Evolutionary conservation across 2,329 filamentous ascomycete genomes (phyloP), one percentile per base, ranked within the genome.

Genomic region (Colletotrichum phormii): DNA sequence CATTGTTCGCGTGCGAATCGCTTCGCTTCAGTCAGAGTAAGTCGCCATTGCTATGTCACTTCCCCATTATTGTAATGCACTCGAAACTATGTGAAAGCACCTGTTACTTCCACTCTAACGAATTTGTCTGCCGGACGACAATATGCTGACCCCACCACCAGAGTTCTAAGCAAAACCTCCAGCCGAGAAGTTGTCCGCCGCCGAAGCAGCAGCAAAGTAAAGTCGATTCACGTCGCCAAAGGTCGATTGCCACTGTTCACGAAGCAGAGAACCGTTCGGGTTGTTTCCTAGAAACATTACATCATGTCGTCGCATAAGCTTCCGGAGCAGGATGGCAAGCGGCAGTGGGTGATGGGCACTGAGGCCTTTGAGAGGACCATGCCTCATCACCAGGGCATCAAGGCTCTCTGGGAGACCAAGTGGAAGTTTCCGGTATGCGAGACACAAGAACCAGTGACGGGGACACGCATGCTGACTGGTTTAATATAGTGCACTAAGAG

Each of bases 351-450:
- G 59, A 86, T 87, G 85, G 85, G 85, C 67, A 73, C 75, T 24
- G 79, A 82, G 74, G 82, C 82, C 54, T 87, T 84, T 77, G 81
- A 85, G 77, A 77, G 72, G 15, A 79, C 78, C 73, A 86, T 87
- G 85, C 86, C 89, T 24, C 90, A 92, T 77, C 89, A 91, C 75
- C 84, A 86, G 42, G 88, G 88, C 29, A 90, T 92, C 75, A 84
- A 88, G 77, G 87, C 87, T 11, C 82, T 93, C 33, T 95, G 93
- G 93, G 91, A 94, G 82, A 93, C 90, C 7, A 94, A 94, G 81
- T 95, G 93, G 93, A 91, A 91, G 81, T 84, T 88, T 76, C 91
- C 91, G 5, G 90, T 92, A 82, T 69, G 87, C 77, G n/a, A 2
- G 13, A 53, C n/a, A 11, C 13, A n/a, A n/a, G 8, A 7, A 37